Percentiles rank a stretch among this genome's conserved stretches.
Evolutionary conservation across 2,329 filamentous ascomycete genomes (phyloP).

Genomic region (Dactylellina cionopaga): DNA sequence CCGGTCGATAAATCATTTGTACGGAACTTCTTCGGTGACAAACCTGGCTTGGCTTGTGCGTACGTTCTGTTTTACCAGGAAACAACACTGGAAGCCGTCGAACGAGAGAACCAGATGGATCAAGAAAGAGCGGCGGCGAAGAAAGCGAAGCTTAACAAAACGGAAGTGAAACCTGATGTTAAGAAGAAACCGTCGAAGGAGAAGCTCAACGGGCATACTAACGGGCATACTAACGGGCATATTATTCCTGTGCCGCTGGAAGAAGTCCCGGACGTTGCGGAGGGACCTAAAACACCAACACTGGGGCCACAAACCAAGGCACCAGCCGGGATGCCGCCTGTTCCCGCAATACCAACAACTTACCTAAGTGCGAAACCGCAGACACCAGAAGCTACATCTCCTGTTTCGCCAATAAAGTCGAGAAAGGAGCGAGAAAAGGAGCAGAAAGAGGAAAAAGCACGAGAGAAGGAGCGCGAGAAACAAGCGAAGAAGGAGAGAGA

Average conservation of each 20-base stretch:
- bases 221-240: slow-evolving; percentile 50
- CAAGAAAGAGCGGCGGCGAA: slow-evolving; percentile 54
- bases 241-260: slow-evolving; percentile 27
- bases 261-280: slow-evolving; percentile 52
- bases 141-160: slow-evolving; percentile 47
- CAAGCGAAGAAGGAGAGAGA: slow-evolving; percentile 47
- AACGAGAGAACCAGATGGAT: slow-evolving; percentile 58
- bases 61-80: slow-evolving; percentile 99
- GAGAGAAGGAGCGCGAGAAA: slow-evolving; percentile 54
- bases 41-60: slow-evolving; percentile 85
- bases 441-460: slow-evolving; percentile 54
- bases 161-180: slow-evolving; percentile 52
- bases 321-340: slow-evolving; percentile 44
- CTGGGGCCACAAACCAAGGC: slow-evolving; percentile 48
- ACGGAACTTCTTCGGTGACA: slow-evolving; percentile 95
- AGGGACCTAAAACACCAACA: slow-evolving; percentile 47
- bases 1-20: slow-evolving; percentile 95
- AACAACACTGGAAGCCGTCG: slow-evolving; percentile 74
- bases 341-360: slow-evolving; percentile 49
- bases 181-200: slow-evolving; percentile 54
- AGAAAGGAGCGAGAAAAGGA: slow-evolving; percentile 55
- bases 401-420: slow-evolving; percentile 53
- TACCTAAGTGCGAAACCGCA: slow-evolving; percentile 30
- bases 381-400: slow-evolving; percentile 38
- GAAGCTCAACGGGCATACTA: slow-evolving; percentile 50